Evolutionary conservation across 164 flowering plant species (phyloP), one percentile per base, ranked within the genome.

Genomic region (Malania oleifera): DNA sequence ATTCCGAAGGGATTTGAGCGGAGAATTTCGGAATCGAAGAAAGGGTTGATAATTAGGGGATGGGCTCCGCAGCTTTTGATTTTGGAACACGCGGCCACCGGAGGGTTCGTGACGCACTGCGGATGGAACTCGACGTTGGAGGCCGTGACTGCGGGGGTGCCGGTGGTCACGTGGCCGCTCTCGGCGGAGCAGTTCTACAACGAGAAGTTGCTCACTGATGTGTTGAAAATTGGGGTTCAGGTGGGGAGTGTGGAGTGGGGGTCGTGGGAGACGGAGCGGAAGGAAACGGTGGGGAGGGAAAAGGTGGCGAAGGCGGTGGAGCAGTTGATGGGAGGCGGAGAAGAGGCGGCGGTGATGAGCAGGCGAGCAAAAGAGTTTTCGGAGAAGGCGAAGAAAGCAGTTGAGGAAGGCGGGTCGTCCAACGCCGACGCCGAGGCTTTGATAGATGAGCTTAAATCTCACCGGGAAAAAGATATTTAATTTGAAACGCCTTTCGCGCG

Each of bases 61-160:
- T 72, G 76, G 76, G 72, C 70, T 2, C 76, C 76, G 0, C 75
- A 76, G 26, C n/a, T 68, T 19, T 2, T 63, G 59, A 70, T 73
- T 18, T 56, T 71, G 8, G 61, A 61, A 9, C 67, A 78, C 41
- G 39, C 28, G 13, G 64, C 76, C 0, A 38, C 69, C 0, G 74
- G 76, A 7, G 79, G 62, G 6, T 75, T 72, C 43, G 47, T 75
- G 52, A 75, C 74, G 0, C 79, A 75, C 61, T 71, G 75, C 19
- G 71, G 75, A 1, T 63, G 71, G 68, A 71, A 67, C 58, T 67
- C 69, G 11, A 47, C 61, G 15, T 54, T 76, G 13, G 80, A 76
- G 49, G 70, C 60, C 0, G 52, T 76, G 31, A 3, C 24, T 1
- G 65, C 70, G 0, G 76, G 80, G 1, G 57, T 67, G 27, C 80